Conservation (phyloP, 75 land plant species). For the Pinus taeda region DNA sequence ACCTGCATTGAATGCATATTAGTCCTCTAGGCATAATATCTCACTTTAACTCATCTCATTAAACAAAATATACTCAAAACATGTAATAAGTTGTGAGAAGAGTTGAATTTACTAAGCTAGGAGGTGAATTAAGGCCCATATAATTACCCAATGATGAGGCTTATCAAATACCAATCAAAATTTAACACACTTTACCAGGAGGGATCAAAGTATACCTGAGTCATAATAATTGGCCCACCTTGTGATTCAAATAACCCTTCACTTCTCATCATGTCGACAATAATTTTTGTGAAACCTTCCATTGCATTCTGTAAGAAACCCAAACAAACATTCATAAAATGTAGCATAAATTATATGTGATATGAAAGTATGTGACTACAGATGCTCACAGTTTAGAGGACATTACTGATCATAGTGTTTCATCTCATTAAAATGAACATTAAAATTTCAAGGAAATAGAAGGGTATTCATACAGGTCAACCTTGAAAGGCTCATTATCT, state of each 20-base stretch:
- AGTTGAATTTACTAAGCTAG: too few species aligned
- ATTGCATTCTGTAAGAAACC: constrained; percentile 45
- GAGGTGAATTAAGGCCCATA: too few species aligned
- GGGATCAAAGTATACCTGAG: constrained; percentile 46
- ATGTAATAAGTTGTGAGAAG: too few species aligned
- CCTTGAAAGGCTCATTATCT: constrained; percentile 52
- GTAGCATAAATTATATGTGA: not conserved
- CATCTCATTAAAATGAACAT: not conserved
- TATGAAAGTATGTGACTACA: too few species aligned
- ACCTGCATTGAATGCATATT: too few species aligned
- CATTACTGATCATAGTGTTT: not conserved
- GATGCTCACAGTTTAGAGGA: too few species aligned
- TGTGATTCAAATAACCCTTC: constrained; percentile 69
- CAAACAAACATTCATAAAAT: too few species aligned
- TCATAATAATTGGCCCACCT: constrained; percentile 82
- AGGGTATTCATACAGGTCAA: not conserved
- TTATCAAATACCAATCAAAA: not conserved
- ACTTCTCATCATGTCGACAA: constrained; percentile 76
- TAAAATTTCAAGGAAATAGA: not conserved
- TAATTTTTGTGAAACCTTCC: constrained; percentile 67
- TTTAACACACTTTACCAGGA: not conserved
- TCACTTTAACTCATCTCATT: too few species aligned
- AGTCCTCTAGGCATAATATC: too few species aligned
- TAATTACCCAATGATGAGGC: too few species aligned
- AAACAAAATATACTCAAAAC: too few species aligned